Evolutionary conservation across 1,284 basidiomycete genomes (phyloP).

Genomic region (Phaffia rhodozyma): DNA sequence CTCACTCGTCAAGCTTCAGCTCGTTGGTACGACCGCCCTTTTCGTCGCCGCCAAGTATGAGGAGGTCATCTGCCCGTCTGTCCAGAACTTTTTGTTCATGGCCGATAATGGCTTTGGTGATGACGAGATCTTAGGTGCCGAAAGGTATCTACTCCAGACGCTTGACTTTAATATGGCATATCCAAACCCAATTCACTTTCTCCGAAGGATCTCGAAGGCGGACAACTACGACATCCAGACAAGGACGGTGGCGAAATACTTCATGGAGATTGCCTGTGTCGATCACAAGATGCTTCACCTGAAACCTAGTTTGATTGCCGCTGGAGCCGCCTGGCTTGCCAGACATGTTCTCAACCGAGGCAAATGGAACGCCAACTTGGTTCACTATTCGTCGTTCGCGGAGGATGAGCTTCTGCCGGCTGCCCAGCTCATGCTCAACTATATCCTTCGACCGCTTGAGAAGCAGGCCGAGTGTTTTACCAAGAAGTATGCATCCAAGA

Average conservation of each 20-base stretch:
- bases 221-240: slow-evolving; percentile 89
- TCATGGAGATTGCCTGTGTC: slow-evolving; percentile 79
- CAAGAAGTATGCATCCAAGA: slow-evolving; percentile 54
- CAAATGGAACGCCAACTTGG: slow-evolving; percentile 76
- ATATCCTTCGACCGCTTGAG: slow-evolving; percentile 55
- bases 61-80: slow-evolving; percentile 84
- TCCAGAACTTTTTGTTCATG: slow-evolving; percentile 75
- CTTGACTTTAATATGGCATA: slow-evolving; percentile 85
- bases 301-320: slow-evolving; percentile 75
- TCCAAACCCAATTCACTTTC: slow-evolving; percentile 86
- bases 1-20: slow-evolving; percentile 83
- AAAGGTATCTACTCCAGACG: slow-evolving; percentile 83
- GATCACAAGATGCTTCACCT: slow-evolving; percentile 74
- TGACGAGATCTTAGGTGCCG: slow-evolving; percentile 81
- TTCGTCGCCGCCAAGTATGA: slow-evolving; percentile 94
- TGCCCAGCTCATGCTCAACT: slow-evolving; percentile 89
- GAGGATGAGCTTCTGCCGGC: slow-evolving; percentile 73
- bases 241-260: slow-evolving; percentile 82
- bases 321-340: slow-evolving; percentile 84
- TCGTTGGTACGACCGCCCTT: slow-evolving; percentile 87
- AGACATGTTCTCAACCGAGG: slow-evolving; percentile 69
- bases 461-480: slow-evolving; percentile 57
- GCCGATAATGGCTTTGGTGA: slow-evolving; percentile 78
- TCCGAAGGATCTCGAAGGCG: slow-evolving; percentile 85
- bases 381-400: slow-evolving; percentile 82